These are phyloP conservation scores for Trichoderma sp. DNA, from an alignment of 2,329 filamentous ascomycete species.

Conservation along the genomic window DNA sequence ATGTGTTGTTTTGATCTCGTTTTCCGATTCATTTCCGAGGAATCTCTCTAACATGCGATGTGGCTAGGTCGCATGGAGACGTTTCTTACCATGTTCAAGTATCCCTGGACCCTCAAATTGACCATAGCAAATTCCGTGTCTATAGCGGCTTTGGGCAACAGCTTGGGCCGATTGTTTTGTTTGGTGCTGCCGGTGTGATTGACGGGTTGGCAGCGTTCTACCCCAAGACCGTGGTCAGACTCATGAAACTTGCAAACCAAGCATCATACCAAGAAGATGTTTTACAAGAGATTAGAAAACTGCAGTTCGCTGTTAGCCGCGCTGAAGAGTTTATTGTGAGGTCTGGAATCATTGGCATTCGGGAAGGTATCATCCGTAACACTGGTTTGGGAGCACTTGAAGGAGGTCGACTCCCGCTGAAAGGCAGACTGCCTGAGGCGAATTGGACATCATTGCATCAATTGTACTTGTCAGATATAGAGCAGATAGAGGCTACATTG, in stretches of 20 bases:
- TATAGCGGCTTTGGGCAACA: conserved; percentile 70
- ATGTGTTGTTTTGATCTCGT: not conserved
- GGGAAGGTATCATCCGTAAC: conserved; percentile 64
- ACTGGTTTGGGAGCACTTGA: conserved; percentile 62
- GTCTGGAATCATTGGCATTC: conserved; percentile 66
- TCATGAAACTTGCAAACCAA: conserved; percentile 52
- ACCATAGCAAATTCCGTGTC: conserved; percentile 61
- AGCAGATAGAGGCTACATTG: conserved; percentile 18
- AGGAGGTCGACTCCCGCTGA: conserved; percentile 62
- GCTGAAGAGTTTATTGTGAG: conserved; percentile 65
- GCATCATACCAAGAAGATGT: conserved; percentile 1
- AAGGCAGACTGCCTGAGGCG: conserved; percentile 60
- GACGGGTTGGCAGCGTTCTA: conserved; percentile 67
- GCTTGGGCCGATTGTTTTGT: conserved; percentile 61
- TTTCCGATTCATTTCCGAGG: not conserved
- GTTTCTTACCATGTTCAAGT: conserved; percentile 67
- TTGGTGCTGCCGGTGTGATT: conserved; percentile 64
- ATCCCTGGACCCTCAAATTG: conserved; percentile 61
- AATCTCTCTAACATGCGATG: not conserved
- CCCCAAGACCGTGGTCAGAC: conserved; percentile 60
- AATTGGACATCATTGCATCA: conserved; percentile 38
- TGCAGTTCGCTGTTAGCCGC: conserved; percentile 65
- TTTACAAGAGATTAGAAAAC: conserved; percentile 39
- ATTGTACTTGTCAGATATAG: conserved; percentile 19
- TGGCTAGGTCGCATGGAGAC: conserved; percentile 60